Evolutionary conservation across 345 rosid species (phyloP).

Genomic region (Streptanthus diversifolius): DNA sequence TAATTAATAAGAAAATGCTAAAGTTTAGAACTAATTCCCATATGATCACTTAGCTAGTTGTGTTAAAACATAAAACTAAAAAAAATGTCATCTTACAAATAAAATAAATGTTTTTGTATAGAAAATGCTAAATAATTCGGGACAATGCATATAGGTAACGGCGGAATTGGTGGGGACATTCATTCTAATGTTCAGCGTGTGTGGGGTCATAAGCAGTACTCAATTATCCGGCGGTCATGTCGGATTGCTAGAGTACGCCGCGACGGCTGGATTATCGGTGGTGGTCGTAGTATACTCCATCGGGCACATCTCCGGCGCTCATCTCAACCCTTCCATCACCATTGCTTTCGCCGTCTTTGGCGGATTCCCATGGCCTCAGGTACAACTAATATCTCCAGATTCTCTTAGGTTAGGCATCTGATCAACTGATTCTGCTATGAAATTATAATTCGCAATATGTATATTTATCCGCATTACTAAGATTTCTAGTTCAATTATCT

Average conservation of each 20-base stretch:
- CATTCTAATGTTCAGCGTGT: slow-evolving; percentile 63
- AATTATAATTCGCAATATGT: no score
- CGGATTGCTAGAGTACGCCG: slow-evolving; percentile 69
- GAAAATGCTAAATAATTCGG: neutral
- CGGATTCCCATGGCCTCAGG: slow-evolving; percentile 73
- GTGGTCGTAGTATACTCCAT: slow-evolving; percentile 54
- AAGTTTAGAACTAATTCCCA: neutral
- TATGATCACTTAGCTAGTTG: neutral
- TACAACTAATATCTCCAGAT: slow-evolving; percentile 2
- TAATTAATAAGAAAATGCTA: neutral
- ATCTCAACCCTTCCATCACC: slow-evolving; percentile 83
- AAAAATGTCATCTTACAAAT: neutral
- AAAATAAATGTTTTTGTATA: neutral
- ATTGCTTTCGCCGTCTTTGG: slow-evolving; percentile 70
- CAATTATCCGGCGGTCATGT: slow-evolving; percentile 49
- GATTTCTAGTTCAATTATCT: no score
- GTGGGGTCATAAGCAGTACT: slow-evolving; percentile 66
- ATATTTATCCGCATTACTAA: no score
- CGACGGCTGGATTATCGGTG: slow-evolving; percentile 66
- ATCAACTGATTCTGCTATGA: no score
- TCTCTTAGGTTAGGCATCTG: neutral
- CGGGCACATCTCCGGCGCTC: slow-evolving; percentile 86
- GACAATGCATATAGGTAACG: slow-evolving; percentile 54
- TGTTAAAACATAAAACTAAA: neutral
- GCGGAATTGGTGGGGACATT: slow-evolving; percentile 84